Evolutionary conservation across 1,284 basidiomycete species (phyloP).

Genomic region (Stygiomarasmius scandens): DNA sequence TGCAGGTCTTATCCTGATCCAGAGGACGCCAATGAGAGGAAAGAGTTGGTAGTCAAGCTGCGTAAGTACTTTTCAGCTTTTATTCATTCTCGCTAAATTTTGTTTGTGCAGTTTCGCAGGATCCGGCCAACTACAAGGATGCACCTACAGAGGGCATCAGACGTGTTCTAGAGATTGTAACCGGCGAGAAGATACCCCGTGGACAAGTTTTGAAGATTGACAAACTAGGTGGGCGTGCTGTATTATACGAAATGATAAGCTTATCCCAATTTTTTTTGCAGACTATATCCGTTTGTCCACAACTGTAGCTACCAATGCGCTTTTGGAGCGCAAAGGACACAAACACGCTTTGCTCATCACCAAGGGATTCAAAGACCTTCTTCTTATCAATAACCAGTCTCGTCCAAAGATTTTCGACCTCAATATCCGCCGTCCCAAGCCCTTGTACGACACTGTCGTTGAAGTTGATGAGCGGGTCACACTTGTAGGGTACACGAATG

Average conservation of each 20-base stretch:
- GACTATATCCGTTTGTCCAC: conserved; percentile 93
- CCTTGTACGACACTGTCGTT: conserved; percentile 81
- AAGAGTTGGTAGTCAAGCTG: conserved; percentile 82
- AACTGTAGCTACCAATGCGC: conserved; percentile 95
- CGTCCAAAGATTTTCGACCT: conserved; percentile 90
- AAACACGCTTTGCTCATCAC: conserved; percentile 92
- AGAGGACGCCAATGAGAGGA: conserved; percentile 56
- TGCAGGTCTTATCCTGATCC: conserved; percentile 74
- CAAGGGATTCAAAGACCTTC: conserved; percentile 88
- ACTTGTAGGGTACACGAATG: conserved; percentile 89
- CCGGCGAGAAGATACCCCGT: conserved; percentile 67
- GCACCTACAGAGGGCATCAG: conserved; percentile 95
- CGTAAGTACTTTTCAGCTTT: conserved; percentile 44
- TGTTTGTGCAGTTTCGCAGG: conserved; percentile 73
- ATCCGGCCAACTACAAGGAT: conserved; percentile 86
- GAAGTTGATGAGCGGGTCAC: conserved; percentile 97
- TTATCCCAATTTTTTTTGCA: conserved; percentile 30
- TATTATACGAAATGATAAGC: neutral
- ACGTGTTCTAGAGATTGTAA: conserved; percentile 83
- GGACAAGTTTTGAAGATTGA: conserved; percentile 72
- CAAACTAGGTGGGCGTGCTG: conserved; percentile 70
- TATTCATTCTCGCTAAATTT: neutral
- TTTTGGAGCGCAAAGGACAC: conserved; percentile 93
- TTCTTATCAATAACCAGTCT: conserved; percentile 92
- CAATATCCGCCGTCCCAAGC: conserved; percentile 78